Base-by-base conservation (phyloP, 1,284 basidiomycete species). In the Irpex sp. region DNA sequence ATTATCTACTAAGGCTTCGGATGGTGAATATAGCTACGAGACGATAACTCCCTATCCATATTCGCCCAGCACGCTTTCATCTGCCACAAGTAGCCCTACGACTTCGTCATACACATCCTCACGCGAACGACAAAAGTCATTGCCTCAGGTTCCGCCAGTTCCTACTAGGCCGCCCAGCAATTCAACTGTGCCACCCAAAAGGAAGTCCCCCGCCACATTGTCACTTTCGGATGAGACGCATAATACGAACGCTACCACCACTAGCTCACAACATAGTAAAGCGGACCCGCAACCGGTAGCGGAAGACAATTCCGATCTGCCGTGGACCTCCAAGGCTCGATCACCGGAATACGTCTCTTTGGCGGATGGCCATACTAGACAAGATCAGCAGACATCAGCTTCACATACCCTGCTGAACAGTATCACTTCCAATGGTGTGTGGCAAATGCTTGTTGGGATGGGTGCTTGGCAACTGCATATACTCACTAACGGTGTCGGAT, bases 71-170 rank as follows among this genome's bases (percentile, higher is more conserved):
- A 21, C n/a, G 8, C 36, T 13, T 3, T 56, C 54, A 13, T 56
- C 54, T 15, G 54, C 11, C 11, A 36, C 8, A 56, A 56, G 54
- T 13, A 56, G 54, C n/a, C 61, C 61, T 13, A 62, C 56, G 21
- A 38, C 57, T 1, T 62, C 61, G 9, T 58, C 61, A 7, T 34
- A 26, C 9, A 37, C 52, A 9, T 62, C 61, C 5, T n/a, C 9
- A 31, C 61, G 57, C n/a, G 57, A 56, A 56, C 54, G 34, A 48
- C 57, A 58, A 5, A 58, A 58, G 17, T 15, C n/a, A 3, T 57
- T 54, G 13, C 61, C 61, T 11, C 17, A 19, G 3, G n/a, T 44
- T 26, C 60, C 60, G 13, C 6, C 52, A 7, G 17, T 52, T 15
- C 59, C 8, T 36, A 36, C 4, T 11, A 56, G 54, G 17, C 11